Conservation (phyloP, 1,139 yeast genomes). For the Hanseniaspora gamundiae region DNA sequence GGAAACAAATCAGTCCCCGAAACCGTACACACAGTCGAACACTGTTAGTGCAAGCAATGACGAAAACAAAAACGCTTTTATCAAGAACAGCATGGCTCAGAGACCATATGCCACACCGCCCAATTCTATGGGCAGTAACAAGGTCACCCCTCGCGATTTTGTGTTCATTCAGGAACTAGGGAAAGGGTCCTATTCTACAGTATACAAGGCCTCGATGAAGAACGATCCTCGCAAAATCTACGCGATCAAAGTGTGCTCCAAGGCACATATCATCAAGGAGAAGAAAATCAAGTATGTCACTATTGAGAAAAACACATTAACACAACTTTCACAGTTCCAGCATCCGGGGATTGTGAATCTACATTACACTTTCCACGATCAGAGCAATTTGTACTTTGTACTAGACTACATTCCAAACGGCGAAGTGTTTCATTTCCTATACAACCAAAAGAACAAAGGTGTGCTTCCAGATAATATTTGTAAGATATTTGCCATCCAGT, state of each 20-base stretch:
- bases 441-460: conserved; percentile 32
- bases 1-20: too few relatives aligned
- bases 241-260: conserved; percentile 87
- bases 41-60: not conserved
- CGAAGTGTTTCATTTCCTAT: conserved; percentile 69
- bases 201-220: conserved; percentile 47
- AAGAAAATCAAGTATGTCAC: conserved; percentile 92
- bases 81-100: not conserved
- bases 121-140: conserved; percentile 15
- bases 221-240: conserved; percentile 45
- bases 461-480: conserved; percentile 54
- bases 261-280: conserved; percentile 88
- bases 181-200: conserved; percentile 94
- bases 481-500: conserved; percentile 5
- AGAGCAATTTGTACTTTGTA: conserved; percentile 76
- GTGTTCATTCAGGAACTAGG: conserved; percentile 81
- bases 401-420: conserved; percentile 91
- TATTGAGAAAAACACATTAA: conserved; percentile 87
- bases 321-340: conserved; percentile 52
- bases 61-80: not conserved
- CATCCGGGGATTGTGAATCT: conserved; percentile 83
- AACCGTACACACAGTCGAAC: too few relatives aligned
- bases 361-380: conserved; percentile 90
- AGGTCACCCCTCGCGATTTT: conserved; percentile 71
- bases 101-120: not conserved